These are phyloP conservation scores for Oryza rufipogon DNA, from an alignment of 176 grass and related monocot genomes.

Conservation along the genomic window DNA sequence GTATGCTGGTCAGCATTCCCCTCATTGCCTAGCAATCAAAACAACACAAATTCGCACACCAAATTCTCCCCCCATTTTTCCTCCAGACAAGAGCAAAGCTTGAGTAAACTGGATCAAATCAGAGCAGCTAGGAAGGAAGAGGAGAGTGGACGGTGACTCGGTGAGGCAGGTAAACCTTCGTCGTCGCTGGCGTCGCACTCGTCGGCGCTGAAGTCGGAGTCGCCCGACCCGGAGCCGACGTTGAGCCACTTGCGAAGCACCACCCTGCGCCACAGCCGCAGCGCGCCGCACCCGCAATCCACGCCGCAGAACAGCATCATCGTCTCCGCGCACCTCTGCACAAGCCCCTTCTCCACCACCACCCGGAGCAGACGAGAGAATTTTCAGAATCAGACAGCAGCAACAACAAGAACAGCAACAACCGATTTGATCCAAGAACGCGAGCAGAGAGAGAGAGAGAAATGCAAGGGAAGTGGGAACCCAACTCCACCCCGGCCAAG, in stretches of 20 bases:
- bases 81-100: neutral
- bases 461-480: neutral
- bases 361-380: neutral
- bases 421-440: slow-evolving; percentile 15
- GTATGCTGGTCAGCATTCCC: slow-evolving; percentile 12
- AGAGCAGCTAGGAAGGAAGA: neutral
- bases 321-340: slow-evolving; percentile 60
- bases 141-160: neutral
- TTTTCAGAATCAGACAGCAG: neutral
- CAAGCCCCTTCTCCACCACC: slow-evolving; percentile 38
- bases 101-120: slow-evolving; percentile 20
- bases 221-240: slow-evolving; percentile 61
- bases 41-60: neutral
- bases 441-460: too few relatives aligned
- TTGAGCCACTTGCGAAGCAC: slow-evolving; percentile 94
- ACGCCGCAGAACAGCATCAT: slow-evolving; percentile 52
- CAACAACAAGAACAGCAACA: neutral
- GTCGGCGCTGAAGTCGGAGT: slow-evolving; percentile 88
- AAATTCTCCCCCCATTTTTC: neutral
- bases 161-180: slow-evolving; percentile 42
- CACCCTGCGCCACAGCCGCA: slow-evolving; percentile 79
- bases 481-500: neutral
- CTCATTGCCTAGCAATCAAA: slow-evolving; percentile 19
- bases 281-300: slow-evolving; percentile 52
- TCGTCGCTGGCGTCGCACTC: slow-evolving; percentile 57